Evolutionary conservation across 345 rosid species (phyloP).

Genomic region (Kernera saxatilis): DNA sequence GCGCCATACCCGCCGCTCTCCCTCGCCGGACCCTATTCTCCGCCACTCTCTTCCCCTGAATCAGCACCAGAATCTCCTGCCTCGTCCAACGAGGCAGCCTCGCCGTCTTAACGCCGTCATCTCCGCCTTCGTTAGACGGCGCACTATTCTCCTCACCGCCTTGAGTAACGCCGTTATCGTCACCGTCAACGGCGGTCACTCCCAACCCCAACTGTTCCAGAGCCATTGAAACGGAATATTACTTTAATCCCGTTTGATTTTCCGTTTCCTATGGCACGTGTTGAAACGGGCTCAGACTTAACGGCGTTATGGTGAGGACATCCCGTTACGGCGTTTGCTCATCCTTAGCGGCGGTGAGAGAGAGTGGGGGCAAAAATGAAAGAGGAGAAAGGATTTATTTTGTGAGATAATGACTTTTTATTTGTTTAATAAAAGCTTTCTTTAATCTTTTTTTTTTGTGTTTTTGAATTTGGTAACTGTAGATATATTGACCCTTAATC

Average conservation of each 20-base stretch:
- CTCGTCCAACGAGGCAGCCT: slow-evolving; percentile 97
- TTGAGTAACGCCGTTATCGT: slow-evolving; percentile 37
- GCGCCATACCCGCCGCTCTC: slow-evolving; percentile 57
- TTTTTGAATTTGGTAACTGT: not conserved
- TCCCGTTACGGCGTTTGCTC: slow-evolving; percentile 47
- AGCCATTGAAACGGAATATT: slow-evolving; percentile 38
- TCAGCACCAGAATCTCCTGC: slow-evolving; percentile 89
- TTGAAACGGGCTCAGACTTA: slow-evolving; percentile 23
- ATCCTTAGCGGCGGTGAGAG: slow-evolving; percentile 17
- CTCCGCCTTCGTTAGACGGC: slow-evolving; percentile 42
- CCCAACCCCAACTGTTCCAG: slow-evolving; percentile 44
- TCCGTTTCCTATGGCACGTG: not conserved
- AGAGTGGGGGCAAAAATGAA: not conserved
- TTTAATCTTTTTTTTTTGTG: not conserved
- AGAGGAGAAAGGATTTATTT: slow-evolving; percentile 5
- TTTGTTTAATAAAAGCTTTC: not conserved
- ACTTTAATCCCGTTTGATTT: not conserved
- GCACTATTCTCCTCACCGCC: slow-evolving; percentile 33
- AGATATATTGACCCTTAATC: slow-evolving; percentile 35
- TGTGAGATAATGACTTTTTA: slow-evolving; percentile 17
- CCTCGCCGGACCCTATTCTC: slow-evolving; percentile 85
- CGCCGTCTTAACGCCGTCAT: slow-evolving; percentile 57
- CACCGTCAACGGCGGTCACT: slow-evolving; percentile 38
- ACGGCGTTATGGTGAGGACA: slow-evolving; percentile 42
- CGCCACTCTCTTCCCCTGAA: slow-evolving; percentile 90